phyloP scores from a whole-genome alignment of 441 rosid species.

The Erodium moschatum region DNA sequence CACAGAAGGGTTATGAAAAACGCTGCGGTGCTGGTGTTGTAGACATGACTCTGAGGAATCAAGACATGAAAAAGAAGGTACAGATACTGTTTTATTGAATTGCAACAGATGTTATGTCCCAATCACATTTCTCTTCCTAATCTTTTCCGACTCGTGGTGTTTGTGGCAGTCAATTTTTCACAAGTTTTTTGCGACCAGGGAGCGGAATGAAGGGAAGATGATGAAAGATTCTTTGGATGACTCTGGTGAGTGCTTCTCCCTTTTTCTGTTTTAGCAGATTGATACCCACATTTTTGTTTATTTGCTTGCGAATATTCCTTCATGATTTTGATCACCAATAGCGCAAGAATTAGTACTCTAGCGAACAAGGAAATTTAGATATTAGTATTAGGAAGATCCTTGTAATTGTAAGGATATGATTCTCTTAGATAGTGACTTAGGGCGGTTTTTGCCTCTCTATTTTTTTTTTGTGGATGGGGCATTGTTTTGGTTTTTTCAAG shows the following conservation, averaged over 20 bases:
- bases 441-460: background rate
- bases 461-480: background rate
- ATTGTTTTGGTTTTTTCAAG: background rate
- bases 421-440: background rate
- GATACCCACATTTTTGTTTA: background rate
- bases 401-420: background rate
- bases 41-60: constrained; percentile 30
- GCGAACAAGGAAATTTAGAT: background rate
- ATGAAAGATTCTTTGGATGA: constrained; percentile 22
- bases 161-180: constrained; percentile 32
- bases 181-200: constrained; percentile 27
- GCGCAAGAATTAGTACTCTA: too few species aligned
- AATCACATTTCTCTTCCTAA: background rate
- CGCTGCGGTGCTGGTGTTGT: constrained; percentile 1
- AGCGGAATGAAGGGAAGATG: constrained; percentile 21
- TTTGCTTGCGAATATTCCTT: background rate
- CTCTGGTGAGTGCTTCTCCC: constrained; percentile 26
- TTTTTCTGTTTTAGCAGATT: constrained; percentile 2
- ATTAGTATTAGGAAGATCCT: background rate
- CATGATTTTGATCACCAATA: background rate
- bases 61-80: constrained; percentile 32
- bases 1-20: constrained; percentile 17
- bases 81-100: background rate
- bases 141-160: too few species aligned
- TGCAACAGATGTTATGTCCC: background rate